These are phyloP conservation scores for Glycyrrhiza uralensis DNA, from an alignment of 306 rosid species.

Conservation along the genomic window DNA sequence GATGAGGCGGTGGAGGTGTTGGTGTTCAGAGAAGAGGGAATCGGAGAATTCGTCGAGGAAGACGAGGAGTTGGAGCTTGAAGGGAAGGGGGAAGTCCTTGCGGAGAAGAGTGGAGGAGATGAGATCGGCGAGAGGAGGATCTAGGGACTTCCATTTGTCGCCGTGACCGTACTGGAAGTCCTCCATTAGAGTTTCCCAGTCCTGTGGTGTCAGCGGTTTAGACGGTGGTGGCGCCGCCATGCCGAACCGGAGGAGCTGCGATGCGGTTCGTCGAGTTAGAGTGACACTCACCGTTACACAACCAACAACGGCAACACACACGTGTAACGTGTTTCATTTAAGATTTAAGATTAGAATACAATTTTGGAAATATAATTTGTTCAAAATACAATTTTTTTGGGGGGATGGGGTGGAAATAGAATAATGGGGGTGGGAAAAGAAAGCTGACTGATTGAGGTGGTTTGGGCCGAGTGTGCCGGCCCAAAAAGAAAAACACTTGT, in stretches of 20 bases:
- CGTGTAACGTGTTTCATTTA: not conserved
- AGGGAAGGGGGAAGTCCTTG: slow-evolving; percentile 63
- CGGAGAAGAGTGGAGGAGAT: slow-evolving; percentile 59
- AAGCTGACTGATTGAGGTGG: not conserved
- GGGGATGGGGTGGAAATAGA: no score
- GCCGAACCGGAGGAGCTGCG: slow-evolving; percentile 17
- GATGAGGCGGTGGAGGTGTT: slow-evolving; percentile 47
- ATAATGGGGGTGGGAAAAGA: no score
- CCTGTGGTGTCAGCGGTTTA: slow-evolving; percentile 60
- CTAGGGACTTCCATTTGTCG: slow-evolving; percentile 47
- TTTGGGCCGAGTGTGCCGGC: no score
- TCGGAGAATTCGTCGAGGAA: slow-evolving; percentile 81
- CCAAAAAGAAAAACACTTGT: no score
- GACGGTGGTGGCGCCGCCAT: slow-evolving; percentile 32
- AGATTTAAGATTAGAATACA: no score
- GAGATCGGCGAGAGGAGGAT: slow-evolving; percentile 55
- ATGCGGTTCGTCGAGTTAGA: slow-evolving; percentile 21
- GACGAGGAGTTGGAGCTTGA: slow-evolving; percentile 58
- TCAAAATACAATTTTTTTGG: no score
- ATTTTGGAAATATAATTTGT: no score
- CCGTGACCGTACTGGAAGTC: slow-evolving; percentile 73
- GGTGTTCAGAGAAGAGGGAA: slow-evolving; percentile 29
- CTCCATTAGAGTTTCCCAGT: slow-evolving; percentile 81
- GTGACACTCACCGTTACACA: not conserved
- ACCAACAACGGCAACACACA: not conserved